Evolutionary conservation across 2,329 filamentous ascomycete species (phyloP).

Genomic region (Chrysosporium queenslandicum): DNA sequence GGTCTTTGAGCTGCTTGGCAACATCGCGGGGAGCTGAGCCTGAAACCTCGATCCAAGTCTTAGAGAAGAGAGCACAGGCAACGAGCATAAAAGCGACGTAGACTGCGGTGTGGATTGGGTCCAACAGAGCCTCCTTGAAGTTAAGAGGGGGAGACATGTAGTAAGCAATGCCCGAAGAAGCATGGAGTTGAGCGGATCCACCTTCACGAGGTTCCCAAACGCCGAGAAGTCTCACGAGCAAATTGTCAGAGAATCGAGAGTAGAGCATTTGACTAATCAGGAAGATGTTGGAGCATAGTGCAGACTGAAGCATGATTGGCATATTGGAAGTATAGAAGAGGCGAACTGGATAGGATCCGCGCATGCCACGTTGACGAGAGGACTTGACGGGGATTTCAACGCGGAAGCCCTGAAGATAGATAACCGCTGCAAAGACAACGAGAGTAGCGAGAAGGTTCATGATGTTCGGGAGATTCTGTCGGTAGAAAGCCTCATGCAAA

Average conservation of each 20-base stretch:
- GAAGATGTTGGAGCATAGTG: constrained; percentile 97
- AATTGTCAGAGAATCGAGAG: constrained; percentile 97
- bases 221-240: constrained; percentile 92
- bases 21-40: constrained; percentile 96
- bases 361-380: constrained; percentile 94
- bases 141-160: constrained; percentile 99
- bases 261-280: constrained; percentile 98
- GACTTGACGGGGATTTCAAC: constrained; percentile 99
- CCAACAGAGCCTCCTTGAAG: constrained; percentile 92
- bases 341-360: constrained; percentile 94
- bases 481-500: constrained; percentile 96
- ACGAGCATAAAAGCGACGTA: constrained; percentile 98
- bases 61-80: constrained; percentile 96
- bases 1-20: constrained; percentile 99
- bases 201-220: constrained; percentile 97
- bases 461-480: constrained; percentile 98
- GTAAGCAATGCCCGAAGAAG: constrained; percentile 88
- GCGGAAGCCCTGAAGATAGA: constrained; percentile 98
- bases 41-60: constrained; percentile 99
- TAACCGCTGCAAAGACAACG: constrained; percentile 88
- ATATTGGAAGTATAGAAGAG: constrained; percentile 99
- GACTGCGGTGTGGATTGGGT: constrained; percentile 90
- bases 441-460: constrained; percentile 96
- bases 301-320: constrained; percentile 99
- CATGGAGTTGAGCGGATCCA: constrained; percentile 79